Conservation (phyloP, 2,329 filamentous ascomycete species). For the Stagonosporopsis tanaceti region DNA sequence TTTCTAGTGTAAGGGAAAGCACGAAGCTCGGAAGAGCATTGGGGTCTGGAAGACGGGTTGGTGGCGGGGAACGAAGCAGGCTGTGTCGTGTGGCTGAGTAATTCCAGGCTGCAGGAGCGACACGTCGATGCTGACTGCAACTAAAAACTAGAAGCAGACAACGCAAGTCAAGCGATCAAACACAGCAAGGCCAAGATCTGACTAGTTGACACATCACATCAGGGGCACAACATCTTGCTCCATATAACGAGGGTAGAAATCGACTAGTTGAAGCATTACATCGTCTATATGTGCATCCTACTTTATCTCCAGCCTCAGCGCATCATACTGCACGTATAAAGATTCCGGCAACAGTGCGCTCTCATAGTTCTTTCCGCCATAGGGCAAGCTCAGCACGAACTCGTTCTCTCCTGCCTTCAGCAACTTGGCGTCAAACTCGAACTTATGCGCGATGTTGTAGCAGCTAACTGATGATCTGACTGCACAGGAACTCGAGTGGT, state of each 20-base stretch:
- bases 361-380: conserved; percentile 66
- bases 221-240: too few relatives aligned
- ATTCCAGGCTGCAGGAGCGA: not conserved
- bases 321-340: conserved; percentile 72
- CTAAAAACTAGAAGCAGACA: not conserved
- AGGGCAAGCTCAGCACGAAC: conserved; percentile 66
- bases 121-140: not conserved
- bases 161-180: not conserved
- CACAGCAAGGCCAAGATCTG: not conserved
- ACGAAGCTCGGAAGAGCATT: too few relatives aligned
- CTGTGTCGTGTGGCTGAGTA: not conserved
- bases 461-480: conserved; percentile 68
- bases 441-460: conserved; percentile 69
- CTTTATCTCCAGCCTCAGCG: conserved; percentile 65
- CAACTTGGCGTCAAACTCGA: conserved; percentile 61
- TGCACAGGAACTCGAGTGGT: conserved; percentile 67
- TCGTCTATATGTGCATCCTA: conserved; percentile 27
- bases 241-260: not conserved
- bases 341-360: conserved; percentile 59
- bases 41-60: too few relatives aligned
- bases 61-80: too few relatives aligned
- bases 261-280: not conserved
- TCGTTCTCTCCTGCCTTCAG: conserved; percentile 63
- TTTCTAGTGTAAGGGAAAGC: too few relatives aligned
- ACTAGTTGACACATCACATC: too few relatives aligned